A percentile compares a stretch with the other conserved stretches of the same genome.
Evolutionary conservation across 106 monocot genomes (phyloP).

Genomic region (Gastrodia elata): DNA sequence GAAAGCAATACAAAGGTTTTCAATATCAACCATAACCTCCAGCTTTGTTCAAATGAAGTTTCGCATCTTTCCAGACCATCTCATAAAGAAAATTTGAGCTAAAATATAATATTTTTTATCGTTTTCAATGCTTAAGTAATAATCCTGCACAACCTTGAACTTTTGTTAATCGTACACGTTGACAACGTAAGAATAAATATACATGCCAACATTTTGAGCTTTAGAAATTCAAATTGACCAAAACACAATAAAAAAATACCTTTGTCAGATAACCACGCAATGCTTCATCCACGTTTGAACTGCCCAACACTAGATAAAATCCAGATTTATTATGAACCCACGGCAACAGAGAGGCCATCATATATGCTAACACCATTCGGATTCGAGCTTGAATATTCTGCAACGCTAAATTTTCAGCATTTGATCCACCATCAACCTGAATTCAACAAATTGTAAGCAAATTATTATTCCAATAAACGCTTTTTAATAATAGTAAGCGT

Average conservation of each 20-base stretch:
- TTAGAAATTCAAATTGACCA: background rate
- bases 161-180: background rate
- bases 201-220: background rate
- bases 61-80: background rate
- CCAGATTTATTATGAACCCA: constrained; percentile 92
- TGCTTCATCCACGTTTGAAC: constrained; percentile 99
- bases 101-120: background rate
- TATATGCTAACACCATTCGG: constrained; percentile 95
- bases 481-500: background rate
- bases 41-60: background rate
- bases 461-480: background rate
- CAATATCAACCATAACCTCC: background rate
- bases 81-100: background rate
- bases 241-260: constrained; percentile 31
- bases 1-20: background rate
- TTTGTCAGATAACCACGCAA: constrained; percentile 97
- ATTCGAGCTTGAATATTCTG: constrained; percentile 99
- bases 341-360: constrained; percentile 98
- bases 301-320: constrained; percentile 90
- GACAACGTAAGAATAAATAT: background rate
- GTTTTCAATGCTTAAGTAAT: background rate
- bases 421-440: constrained; percentile 97
- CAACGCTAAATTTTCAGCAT: constrained; percentile 77
- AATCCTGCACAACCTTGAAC: background rate
- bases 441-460: background rate